A percentile compares a stretch with the other conserved stretches of the same genome.
Conservation (phyloP, 106 monocot species). For the Alisma plantagoaquatica region DNA sequence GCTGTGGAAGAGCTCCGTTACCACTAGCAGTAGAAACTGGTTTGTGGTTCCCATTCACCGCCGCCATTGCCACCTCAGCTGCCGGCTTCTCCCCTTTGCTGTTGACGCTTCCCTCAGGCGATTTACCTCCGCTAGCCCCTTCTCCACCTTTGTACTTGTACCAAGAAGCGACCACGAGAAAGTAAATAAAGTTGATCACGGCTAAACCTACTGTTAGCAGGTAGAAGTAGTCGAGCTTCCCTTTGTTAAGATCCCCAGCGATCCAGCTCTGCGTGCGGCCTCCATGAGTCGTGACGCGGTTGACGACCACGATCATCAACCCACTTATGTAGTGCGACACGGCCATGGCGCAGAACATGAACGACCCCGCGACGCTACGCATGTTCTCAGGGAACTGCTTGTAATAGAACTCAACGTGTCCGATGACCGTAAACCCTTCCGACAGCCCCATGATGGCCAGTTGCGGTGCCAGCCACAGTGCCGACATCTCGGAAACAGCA, state of each 20-base stretch:
- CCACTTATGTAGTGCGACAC: conserved; percentile 8
- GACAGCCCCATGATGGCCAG: not conserved
- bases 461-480: conserved; percentile 9
- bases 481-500: too few relatives aligned
- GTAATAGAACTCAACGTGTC: conserved; percentile 22
- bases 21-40: too few relatives aligned
- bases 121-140: too few relatives aligned
- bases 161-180: conserved; percentile 7
- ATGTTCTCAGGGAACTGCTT: conserved; percentile 22
- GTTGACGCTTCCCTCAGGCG: too few relatives aligned
- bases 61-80: too few relatives aligned
- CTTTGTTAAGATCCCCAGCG: conserved; percentile 6
- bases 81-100: too few relatives aligned
- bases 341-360: conserved; percentile 9
- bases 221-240: conserved; percentile 17
- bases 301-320: not conserved
- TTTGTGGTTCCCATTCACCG: too few relatives aligned
- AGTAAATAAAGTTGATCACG: conserved; percentile 10
- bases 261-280: not conserved
- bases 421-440: conserved; percentile 10
- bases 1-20: too few relatives aligned
- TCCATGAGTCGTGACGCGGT: not conserved
- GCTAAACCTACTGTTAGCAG: not conserved
- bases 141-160: conserved; percentile 45
- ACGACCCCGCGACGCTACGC: conserved; percentile 14